Conservation (phyloP, 495 filamentous ascomycete genomes). For the Parathielavia hyrcaniae region DNA sequence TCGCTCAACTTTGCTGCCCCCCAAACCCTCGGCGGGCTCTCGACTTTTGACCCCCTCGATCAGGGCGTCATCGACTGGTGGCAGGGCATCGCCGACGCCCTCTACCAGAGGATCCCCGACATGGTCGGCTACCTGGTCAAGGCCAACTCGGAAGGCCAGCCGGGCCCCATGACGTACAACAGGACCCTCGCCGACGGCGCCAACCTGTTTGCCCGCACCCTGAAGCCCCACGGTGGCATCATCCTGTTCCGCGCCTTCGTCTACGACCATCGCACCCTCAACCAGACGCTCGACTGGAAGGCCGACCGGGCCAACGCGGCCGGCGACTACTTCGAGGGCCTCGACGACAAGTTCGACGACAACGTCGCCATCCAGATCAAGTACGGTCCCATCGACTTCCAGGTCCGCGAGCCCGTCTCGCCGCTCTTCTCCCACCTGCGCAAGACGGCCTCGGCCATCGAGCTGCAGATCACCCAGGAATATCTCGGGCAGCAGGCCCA, state of each 20-base stretch:
- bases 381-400: conserved; percentile 70
- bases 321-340: conserved; percentile 57
- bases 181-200: conserved; percentile 63
- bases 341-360: conserved; percentile 61
- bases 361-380: conserved; percentile 71
- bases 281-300: conserved; percentile 52
- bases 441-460: conserved; percentile 55
- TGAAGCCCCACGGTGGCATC: conserved; percentile 57
- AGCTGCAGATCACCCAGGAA: conserved; percentile 62
- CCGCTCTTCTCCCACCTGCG: conserved; percentile 60
- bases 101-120: conserved; percentile 59
- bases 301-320: conserved; percentile 64
- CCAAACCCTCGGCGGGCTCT: conserved; percentile 48
- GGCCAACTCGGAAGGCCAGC: conserved; percentile 68
- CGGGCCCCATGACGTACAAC: conserved; percentile 62
- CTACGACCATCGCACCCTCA: conserved; percentile 51
- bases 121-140: conserved; percentile 66
- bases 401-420: conserved; percentile 64
- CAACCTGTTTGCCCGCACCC: conserved; percentile 59
- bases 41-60: conserved; percentile 61
- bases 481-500: conserved; percentile 69
- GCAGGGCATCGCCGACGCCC: conserved; percentile 49
- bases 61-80: conserved; percentile 55
- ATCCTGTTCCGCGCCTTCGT: conserved; percentile 71
- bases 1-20: conserved; percentile 66